Evolutionary conservation across 179 eudicot genomes (phyloP), one percentile per base, ranked within the genome.

Genomic region (Spergularia azorica): DNA sequence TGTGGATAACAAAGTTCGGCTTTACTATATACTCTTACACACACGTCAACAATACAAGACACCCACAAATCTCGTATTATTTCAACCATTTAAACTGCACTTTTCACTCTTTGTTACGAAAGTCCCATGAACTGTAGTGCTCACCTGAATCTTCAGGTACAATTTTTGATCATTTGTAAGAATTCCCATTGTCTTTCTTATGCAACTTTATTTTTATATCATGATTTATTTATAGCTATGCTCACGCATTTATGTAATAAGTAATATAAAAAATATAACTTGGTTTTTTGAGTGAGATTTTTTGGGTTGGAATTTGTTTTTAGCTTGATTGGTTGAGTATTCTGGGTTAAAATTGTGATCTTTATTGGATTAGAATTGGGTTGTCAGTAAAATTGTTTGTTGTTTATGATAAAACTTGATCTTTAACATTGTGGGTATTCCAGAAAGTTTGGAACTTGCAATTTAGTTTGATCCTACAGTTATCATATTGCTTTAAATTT

Each of bases 1-100:
- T 76, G 74, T 76, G 79, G 79, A 68, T 68, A 61, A 17, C 60
- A 76, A 38, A 48, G 57, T 50, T 52, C 60, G 43, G 15, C 57
- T 54, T 3, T 16, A 54, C 11, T 13, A 54, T 56, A 15, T n/a
- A 56, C 48, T 43, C 39, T 46, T 57, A 0, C 72, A 48, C 63
- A 66, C 72, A 58, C 72, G 43, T 67, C 78, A 52, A 21, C 21
- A 39, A 64, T 6, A 54, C 32, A 14, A 3, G 16, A 10, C 58
- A 54, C 58, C 13, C 16, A 54, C 58, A 54, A 11, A 10, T 54
- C 10, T 10, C 58, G 13, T 54, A 54, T 54, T 54, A 54, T 54
- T 2, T 5, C 16, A 10, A 7, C 13, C 16, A 54, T 7, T 7
- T 43, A 43, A 43, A 43, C 13, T 54, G 13, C 58, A 54, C 58